Evolutionary conservation across 352 stramenopile genomes (phyloP).

Genomic region (Globisporangium parvum): DNA sequence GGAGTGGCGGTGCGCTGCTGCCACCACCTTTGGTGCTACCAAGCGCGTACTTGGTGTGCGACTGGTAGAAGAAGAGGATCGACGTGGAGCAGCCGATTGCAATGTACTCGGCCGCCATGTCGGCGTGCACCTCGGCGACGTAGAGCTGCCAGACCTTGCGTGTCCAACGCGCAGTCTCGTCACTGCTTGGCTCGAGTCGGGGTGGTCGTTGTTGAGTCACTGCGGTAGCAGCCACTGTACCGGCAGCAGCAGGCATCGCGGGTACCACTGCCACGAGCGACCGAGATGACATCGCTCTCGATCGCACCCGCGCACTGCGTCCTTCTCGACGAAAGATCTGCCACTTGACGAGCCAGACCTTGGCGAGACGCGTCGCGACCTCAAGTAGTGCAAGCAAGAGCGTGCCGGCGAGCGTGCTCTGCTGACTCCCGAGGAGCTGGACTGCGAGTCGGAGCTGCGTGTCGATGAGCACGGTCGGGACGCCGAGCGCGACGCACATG

Average conservation of each 20-base stretch:
- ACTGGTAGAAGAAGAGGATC: conserved; percentile 29
- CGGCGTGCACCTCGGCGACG: conserved; percentile 25
- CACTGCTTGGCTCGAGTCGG: not conserved
- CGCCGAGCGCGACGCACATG: conserved; percentile 27
- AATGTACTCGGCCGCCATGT: conserved; percentile 45
- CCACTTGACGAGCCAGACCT: not conserved
- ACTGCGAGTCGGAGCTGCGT: conserved; percentile 13
- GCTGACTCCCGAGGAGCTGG: not conserved
- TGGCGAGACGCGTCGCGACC: not conserved
- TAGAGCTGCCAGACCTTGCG: conserved; percentile 18
- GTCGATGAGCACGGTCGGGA: conserved; percentile 19
- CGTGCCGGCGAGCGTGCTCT: conserved; percentile 3
- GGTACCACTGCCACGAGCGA: not conserved
- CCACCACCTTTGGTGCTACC: not conserved
- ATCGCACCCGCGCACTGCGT: not conserved
- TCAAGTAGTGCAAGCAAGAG: conserved; percentile 1
- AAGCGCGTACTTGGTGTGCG: conserved; percentile 23
- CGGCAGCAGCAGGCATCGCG: too few species aligned
- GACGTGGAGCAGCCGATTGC: conserved; percentile 34
- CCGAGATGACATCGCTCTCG: not conserved
- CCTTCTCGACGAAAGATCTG: not conserved
- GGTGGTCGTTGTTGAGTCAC: not conserved
- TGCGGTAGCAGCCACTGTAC: too few species aligned
- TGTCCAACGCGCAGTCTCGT: too few species aligned
- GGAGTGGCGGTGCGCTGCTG: not conserved